Percentiles rank a stretch among this genome's conserved stretches.
These are phyloP conservation scores for Vicia faba DNA, from an alignment of 306 rosid species.

Conservation along the genomic window DNA sequence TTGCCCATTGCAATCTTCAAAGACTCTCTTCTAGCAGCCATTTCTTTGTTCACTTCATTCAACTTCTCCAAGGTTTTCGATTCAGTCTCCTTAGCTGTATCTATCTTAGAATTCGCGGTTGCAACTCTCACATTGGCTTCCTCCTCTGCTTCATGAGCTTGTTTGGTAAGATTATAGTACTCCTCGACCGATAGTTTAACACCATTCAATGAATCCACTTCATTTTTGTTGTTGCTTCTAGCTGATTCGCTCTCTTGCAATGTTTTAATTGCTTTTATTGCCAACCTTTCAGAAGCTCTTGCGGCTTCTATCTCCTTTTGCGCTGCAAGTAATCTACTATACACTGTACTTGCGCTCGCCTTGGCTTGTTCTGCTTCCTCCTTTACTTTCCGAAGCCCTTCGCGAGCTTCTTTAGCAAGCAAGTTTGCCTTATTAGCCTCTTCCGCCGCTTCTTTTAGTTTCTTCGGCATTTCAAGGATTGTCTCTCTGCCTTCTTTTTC, in stretches of 20 bases:
- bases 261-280: slow-evolving; percentile 77
- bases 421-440: slow-evolving; percentile 76
- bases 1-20: slow-evolving; percentile 72
- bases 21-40: slow-evolving; percentile 67
- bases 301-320: slow-evolving; percentile 92
- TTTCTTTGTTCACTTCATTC: slow-evolving; percentile 68
- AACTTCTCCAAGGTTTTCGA: slow-evolving; percentile 65
- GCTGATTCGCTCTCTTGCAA: slow-evolving; percentile 82
- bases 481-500: slow-evolving; percentile 78
- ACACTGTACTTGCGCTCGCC: slow-evolving; percentile 80
- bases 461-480: slow-evolving; percentile 62
- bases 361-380: slow-evolving; percentile 87
- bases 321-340: slow-evolving; percentile 80
- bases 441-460: slow-evolving; percentile 69
- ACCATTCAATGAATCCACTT: slow-evolving; percentile 52
- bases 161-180: slow-evolving; percentile 83
- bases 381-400: slow-evolving; percentile 64
- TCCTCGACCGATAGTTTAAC: slow-evolving; percentile 76
- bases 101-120: slow-evolving; percentile 65
- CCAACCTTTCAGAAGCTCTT: slow-evolving; percentile 81
- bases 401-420: slow-evolving; percentile 57
- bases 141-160: slow-evolving; percentile 80
- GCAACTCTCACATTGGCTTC: slow-evolving; percentile 65
- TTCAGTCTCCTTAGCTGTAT: slow-evolving; percentile 76
- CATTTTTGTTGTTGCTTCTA: slow-evolving; percentile 36